These are phyloP conservation scores for Umbelopsis vinacea DNA, from an alignment of 192 early-diverging fungal genomes.

Conservation along the genomic window DNA sequence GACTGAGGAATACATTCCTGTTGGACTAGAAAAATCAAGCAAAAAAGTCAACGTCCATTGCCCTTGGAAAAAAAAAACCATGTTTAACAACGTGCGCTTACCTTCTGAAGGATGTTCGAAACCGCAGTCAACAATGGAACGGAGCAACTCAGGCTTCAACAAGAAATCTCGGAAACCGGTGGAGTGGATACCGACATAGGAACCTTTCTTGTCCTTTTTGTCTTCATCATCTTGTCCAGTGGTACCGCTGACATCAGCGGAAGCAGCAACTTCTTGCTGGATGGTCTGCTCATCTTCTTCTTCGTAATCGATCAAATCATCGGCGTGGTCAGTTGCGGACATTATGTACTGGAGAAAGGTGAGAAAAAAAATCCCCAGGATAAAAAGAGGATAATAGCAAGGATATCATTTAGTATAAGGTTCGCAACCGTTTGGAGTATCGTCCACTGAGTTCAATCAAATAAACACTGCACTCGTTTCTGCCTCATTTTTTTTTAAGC, in stretches of 20 bases:
- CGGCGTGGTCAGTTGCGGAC: conserved; percentile 69
- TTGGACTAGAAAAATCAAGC: conserved; percentile 68
- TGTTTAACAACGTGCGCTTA: too few relatives aligned
- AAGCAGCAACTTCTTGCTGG: conserved; percentile 53
- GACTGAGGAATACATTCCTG: conserved; percentile 98
- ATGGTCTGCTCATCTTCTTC: conserved; percentile 86
- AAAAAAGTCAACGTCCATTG: background rate
- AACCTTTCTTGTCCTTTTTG: conserved; percentile 92
- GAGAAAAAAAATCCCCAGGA: conserved; percentile 1
- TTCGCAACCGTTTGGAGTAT: background rate
- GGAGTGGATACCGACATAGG: conserved; percentile 97
- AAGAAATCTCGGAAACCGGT: conserved; percentile 98
- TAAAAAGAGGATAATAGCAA: background rate
- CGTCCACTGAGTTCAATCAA: conserved; percentile 1
- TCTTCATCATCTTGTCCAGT: conserved; percentile 58
- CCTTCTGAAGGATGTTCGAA: conserved; percentile 99
- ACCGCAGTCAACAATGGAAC: conserved; percentile 97
- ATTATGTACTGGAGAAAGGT: conserved; percentile 29
- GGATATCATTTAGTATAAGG: conserved; percentile 14
- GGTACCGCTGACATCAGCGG: conserved; percentile 40
- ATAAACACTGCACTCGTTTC: conserved; percentile 9
- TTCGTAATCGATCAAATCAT: conserved; percentile 97
- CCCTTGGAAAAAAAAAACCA: background rate
- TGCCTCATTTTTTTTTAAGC: too few relatives aligned
- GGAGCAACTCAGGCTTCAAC: conserved; percentile 93